Evolutionary conservation across 495 filamentous ascomycete genomes (phyloP).

Genomic region (Viridothelium virens): DNA sequence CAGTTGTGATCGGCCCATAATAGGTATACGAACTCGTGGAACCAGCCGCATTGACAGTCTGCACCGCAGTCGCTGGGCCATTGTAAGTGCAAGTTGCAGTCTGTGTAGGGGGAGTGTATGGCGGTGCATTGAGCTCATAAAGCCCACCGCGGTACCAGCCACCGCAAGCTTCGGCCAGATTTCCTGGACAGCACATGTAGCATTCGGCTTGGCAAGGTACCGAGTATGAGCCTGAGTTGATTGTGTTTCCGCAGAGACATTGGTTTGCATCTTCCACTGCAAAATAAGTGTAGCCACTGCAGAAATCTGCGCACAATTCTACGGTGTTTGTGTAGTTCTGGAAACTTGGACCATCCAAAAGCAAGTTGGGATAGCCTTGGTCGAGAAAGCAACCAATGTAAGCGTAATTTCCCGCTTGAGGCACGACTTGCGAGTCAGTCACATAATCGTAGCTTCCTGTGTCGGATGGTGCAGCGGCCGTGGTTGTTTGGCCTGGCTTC

Average conservation of each 20-base stretch:
- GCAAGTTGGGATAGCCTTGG: neutral
- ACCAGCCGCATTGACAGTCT: neutral
- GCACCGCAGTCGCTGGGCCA: slow-evolving; percentile 3
- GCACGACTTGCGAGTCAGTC: neutral
- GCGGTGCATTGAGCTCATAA: slow-evolving; percentile 3
- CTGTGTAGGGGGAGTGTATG: neutral
- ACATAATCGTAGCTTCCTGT: slow-evolving; percentile 7
- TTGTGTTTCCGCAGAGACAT: neutral
- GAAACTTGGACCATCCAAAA: slow-evolving; percentile 2
- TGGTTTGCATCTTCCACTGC: neutral
- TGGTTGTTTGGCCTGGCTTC: neutral
- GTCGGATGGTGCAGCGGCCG: neutral
- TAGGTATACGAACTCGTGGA: slow-evolving; percentile 4
- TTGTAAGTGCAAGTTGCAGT: slow-evolving; percentile 6
- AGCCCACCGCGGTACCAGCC: slow-evolving; percentile 1
- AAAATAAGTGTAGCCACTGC: slow-evolving; percentile 5
- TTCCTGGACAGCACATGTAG: slow-evolving; percentile 3
- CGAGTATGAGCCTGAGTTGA: slow-evolving; percentile 1
- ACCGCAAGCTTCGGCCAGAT: slow-evolving; percentile 1
- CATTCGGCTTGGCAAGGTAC: neutral
- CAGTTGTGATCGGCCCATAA: slow-evolving; percentile 5
- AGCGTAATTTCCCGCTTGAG: neutral
- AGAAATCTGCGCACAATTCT: neutral
- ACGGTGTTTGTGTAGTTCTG: neutral
- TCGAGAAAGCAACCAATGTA: slow-evolving; percentile 6